phyloP scores from a whole-genome alignment of 257 asterid species.

The Knoxia roxburghii region DNA sequence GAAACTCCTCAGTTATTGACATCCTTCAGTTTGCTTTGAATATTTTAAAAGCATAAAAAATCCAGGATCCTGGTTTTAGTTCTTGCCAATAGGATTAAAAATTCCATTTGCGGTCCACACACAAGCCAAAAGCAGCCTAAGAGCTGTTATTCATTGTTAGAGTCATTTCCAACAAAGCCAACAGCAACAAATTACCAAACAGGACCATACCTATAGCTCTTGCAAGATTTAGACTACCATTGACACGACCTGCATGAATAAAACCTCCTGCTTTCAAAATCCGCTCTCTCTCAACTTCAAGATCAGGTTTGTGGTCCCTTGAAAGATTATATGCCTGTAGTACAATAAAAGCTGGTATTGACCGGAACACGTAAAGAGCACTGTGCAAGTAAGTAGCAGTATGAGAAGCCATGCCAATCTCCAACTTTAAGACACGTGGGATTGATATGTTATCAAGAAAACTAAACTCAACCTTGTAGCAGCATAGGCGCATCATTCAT shows the following conservation, averaged over 20 bases:
- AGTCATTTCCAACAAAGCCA: not conserved
- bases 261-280: constrained; percentile 92
- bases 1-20: not conserved
- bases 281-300: constrained; percentile 87
- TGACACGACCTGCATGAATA: constrained; percentile 92
- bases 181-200: constrained; percentile 4
- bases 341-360: not conserved
- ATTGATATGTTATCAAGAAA: not conserved
- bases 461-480: not conserved
- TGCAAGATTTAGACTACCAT: constrained; percentile 88
- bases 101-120: not conserved
- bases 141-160: not conserved
- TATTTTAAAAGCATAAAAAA: not conserved
- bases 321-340: constrained; percentile 92
- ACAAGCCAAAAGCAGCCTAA: not conserved
- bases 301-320: constrained; percentile 95
- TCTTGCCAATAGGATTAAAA: not conserved
- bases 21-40: not conserved
- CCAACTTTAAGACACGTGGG: not conserved
- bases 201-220: constrained; percentile 79
- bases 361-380: not conserved
- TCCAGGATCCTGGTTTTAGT: not conserved
- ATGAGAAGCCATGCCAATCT: not conserved
- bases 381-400: not conserved
- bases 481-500: not conserved